Evolutionary conservation across 345 rosid genomes (phyloP).

Genomic region (Eucalyptus pauciflora): DNA sequence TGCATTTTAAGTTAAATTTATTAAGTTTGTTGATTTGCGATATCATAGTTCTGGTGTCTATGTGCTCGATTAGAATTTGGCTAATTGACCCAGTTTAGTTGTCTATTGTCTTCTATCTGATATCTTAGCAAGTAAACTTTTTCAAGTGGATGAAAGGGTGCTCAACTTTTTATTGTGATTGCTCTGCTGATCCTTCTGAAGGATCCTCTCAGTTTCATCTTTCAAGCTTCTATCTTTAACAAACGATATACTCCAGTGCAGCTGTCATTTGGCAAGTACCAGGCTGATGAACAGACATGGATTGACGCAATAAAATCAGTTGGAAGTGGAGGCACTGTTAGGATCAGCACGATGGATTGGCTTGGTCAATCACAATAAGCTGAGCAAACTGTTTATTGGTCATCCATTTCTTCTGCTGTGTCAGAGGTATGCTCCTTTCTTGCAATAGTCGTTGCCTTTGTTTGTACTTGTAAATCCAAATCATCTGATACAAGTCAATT

Average conservation of each 20-base stretch:
- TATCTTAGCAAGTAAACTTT: background rate
- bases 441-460: background rate
- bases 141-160: background rate
- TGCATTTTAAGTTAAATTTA: background rate
- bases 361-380: rapidly evolving
- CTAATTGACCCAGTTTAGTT: background rate
- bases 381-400: too few relatives aligned
- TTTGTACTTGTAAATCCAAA: background rate
- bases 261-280: slow-evolving; percentile 53
- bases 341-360: too few relatives aligned
- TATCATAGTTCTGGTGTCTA: rapidly evolving
- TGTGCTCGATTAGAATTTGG: background rate
- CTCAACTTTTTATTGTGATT: background rate
- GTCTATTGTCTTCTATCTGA: background rate
- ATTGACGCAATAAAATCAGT: rapidly evolving
- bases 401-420: too few relatives aligned
- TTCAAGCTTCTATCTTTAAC: background rate
- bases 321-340: too few relatives aligned
- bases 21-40: background rate
- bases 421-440: background rate
- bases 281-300: background rate
- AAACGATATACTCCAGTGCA: slow-evolving; percentile 1
- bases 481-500: background rate
- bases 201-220: background rate
- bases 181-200: rapidly evolving